phyloP scores from a whole-genome alignment of 2,329 filamentous ascomycete species.

The Plectosphaerella plurivora region DNA sequence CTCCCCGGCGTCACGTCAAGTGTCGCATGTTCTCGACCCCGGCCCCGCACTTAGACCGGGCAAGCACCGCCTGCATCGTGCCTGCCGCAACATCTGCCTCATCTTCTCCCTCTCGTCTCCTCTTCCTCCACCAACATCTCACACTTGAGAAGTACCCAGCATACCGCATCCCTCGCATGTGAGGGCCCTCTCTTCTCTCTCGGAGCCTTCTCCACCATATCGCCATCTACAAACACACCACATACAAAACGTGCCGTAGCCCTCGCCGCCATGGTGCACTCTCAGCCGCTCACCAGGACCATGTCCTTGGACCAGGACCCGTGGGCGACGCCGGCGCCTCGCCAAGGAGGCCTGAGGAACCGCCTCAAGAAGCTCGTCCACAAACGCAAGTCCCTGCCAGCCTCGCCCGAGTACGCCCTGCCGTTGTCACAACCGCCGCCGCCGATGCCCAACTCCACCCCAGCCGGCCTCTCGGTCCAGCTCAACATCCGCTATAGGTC shows the following conservation, averaged over 20 bases:
- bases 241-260: neutral
- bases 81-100: too few species aligned
- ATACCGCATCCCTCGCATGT: neutral
- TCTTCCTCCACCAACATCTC: neutral
- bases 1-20: too few species aligned
- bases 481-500: constrained; percentile 41
- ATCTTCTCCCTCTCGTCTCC: neutral
- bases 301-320: neutral
- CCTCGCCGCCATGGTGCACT: neutral
- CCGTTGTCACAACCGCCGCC: neutral
- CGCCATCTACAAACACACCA: neutral
- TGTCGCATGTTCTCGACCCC: too few species aligned
- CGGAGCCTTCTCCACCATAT: neutral
- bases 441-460: neutral
- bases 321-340: neutral
- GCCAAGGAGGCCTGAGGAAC: neutral
- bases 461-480: constrained; percentile 30
- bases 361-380: neutral
- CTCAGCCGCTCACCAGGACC: neutral
- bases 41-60: too few species aligned
- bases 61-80: too few species aligned
- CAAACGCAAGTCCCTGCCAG: neutral
- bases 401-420: neutral
- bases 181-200: neutral
- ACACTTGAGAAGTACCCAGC: neutral